Conservation (phyloP, 495 filamentous ascomycete species). For the Talaromyces stipitatus region DNA sequence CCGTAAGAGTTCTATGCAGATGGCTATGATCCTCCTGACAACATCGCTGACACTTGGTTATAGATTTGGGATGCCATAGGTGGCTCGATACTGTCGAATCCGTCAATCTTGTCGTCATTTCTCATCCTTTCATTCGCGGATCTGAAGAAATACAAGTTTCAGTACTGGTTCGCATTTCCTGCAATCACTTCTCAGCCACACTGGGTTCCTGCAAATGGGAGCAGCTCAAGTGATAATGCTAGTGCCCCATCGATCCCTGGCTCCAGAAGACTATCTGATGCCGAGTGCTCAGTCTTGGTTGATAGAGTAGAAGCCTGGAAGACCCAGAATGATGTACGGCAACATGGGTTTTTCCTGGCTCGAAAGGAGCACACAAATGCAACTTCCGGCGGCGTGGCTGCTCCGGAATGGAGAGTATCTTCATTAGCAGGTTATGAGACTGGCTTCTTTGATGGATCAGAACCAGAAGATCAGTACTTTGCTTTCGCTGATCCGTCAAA, state of each 20-base stretch:
- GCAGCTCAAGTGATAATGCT: background rate
- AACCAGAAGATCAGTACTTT: conserved; percentile 65
- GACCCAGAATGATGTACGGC: conserved; percentile 65
- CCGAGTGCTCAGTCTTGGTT: conserved; percentile 66
- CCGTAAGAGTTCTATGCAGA: conserved; percentile 43
- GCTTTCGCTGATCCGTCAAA: conserved; percentile 90
- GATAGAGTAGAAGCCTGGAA: conserved; percentile 82
- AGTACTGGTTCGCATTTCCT: conserved; percentile 92
- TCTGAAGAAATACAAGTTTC: conserved; percentile 91
- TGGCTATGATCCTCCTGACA: background rate
- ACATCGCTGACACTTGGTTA: conserved; percentile 1
- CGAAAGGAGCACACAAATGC: conserved; percentile 47
- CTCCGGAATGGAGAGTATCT: conserved; percentile 60
- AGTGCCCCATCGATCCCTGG: background rate
- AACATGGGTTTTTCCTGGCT: conserved; percentile 91
- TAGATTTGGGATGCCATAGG: conserved; percentile 96
- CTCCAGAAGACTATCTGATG: conserved; percentile 44
- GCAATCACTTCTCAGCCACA: conserved; percentile 79
- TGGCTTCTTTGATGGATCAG: conserved; percentile 72
- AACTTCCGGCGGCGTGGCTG: background rate
- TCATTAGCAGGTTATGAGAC: conserved; percentile 69
- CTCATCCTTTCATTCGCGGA: conserved; percentile 88
- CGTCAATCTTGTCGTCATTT: conserved; percentile 84
- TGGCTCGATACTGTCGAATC: conserved; percentile 89
- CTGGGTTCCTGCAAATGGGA: conserved; percentile 49